phyloP scores from a whole-genome alignment of 495 filamentous ascomycete species.

The Peziza echinospora region DNA sequence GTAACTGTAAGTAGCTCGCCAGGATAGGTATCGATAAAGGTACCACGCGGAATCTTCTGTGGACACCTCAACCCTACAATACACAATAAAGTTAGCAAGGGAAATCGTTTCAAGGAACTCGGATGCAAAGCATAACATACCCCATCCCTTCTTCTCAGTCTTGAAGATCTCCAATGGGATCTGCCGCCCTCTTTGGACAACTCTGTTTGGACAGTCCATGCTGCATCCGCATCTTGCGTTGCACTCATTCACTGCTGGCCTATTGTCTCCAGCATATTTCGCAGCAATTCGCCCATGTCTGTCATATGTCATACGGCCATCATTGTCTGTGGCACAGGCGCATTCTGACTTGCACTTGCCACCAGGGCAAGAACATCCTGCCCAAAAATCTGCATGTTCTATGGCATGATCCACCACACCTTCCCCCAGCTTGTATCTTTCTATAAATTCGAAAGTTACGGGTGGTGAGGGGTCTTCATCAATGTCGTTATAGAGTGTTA shows the following conservation, averaged over 20 bases:
- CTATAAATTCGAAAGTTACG: conserved; percentile 33
- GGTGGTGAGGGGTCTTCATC: conserved; percentile 24
- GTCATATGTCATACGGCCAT: conserved; percentile 10
- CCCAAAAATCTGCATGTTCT: conserved; percentile 27
- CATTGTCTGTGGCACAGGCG: conserved; percentile 33
- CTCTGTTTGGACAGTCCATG: conserved; percentile 47
- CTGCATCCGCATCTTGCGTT: conserved; percentile 48
- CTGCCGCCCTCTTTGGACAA: conserved; percentile 57
- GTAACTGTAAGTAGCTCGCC: conserved; percentile 64
- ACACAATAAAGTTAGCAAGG: conserved; percentile 3
- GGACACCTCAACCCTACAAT: conserved; percentile 42
- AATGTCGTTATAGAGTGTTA: conserved; percentile 28
- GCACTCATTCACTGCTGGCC: conserved; percentile 59
- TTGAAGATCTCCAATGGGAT: conserved; percentile 66
- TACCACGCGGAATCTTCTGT: conserved; percentile 45
- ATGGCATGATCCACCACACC: conserved; percentile 19
- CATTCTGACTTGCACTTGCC: conserved; percentile 23
- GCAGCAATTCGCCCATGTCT: conserved; percentile 7
- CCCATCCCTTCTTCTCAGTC: conserved; percentile 60
- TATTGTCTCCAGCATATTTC: conserved; percentile 3
- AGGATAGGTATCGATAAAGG: conserved; percentile 75
- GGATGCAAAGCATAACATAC: conserved; percentile 22
- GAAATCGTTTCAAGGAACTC: background rate
- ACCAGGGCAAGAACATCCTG: conserved; percentile 30
- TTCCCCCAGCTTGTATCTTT: conserved; percentile 24